Percentiles rank a stretch among this genome's conserved stretches.
Evolutionary conservation across 257 asterid species (phyloP).

Genomic region (Capsicum rhomboideum): DNA sequence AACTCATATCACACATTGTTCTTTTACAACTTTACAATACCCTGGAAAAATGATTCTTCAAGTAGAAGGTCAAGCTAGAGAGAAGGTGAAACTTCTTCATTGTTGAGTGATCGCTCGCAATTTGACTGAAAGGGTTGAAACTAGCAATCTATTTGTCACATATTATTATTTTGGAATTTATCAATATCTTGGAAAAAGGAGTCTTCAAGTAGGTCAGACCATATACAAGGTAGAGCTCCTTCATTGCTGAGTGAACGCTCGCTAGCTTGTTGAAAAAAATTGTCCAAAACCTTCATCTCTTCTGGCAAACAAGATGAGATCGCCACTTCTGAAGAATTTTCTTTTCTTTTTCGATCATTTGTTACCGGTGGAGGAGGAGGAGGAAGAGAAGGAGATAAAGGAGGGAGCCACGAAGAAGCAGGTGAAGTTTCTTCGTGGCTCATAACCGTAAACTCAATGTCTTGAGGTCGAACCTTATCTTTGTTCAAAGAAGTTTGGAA

Average conservation of each 20-base stretch:
- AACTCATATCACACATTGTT: too few relatives aligned
- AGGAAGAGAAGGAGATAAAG: conserved; percentile 8
- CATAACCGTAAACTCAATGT: conserved; percentile 5
- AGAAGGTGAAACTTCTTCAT: neutral
- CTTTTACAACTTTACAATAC: neutral
- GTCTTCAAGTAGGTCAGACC: neutral
- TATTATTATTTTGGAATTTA: neutral
- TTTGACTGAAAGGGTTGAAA: neutral
- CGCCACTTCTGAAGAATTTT: conserved; percentile 13
- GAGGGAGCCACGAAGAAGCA: conserved; percentile 16
- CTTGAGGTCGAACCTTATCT: conserved; percentile 1
- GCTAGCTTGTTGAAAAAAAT: neutral
- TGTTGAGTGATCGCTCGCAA: neutral
- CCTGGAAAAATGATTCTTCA: neutral
- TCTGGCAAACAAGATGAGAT: conserved; percentile 21
- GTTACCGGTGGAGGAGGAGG: conserved; percentile 1
- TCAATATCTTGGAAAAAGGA: neutral
- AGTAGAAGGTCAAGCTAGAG: neutral
- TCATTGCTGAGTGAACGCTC: neutral
- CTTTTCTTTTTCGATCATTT: neutral
- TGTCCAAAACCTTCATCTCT: neutral
- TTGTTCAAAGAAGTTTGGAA: neutral
- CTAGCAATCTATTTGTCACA: neutral
- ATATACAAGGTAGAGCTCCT: neutral
- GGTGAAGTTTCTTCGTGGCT: conserved; percentile 17